A percentile compares a stretch with the other conserved stretches of the same genome.
These are phyloP conservation scores for Syncephalastrum contaminatum DNA, from an alignment of 371 early-diverging fungal genomes.

Conservation along the genomic window DNA sequence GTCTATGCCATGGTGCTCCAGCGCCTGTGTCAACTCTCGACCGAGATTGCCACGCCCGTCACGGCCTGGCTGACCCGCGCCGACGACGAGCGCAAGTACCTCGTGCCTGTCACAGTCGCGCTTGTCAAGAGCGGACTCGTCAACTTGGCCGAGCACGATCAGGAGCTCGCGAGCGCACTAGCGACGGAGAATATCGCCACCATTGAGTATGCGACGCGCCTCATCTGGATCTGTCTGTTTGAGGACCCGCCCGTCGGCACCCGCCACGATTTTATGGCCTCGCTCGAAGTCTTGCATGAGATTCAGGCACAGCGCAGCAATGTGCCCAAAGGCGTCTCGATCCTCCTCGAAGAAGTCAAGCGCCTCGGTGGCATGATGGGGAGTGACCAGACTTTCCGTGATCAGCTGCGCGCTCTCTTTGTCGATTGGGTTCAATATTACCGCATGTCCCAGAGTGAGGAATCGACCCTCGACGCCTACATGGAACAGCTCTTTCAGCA, in stretches of 20 bases:
- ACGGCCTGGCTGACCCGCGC: slow-evolving; percentile 91
- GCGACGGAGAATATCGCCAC: slow-evolving; percentile 28
- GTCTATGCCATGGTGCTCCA: slow-evolving; percentile 81
- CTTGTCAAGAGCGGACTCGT: slow-evolving; percentile 81
- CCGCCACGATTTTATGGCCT: slow-evolving; percentile 73
- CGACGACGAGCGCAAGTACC: slow-evolving; percentile 92
- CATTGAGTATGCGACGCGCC: slow-evolving; percentile 76
- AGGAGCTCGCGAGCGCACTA: slow-evolving; percentile 62
- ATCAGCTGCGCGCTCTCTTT: slow-evolving; percentile 72
- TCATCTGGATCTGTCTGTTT: slow-evolving; percentile 72
- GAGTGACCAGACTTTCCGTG: slow-evolving; percentile 38
- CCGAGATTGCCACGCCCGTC: slow-evolving; percentile 79
- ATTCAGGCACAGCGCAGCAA: slow-evolving; percentile 55
- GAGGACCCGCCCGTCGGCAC: slow-evolving; percentile 58
- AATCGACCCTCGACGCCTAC: slow-evolving; percentile 65
- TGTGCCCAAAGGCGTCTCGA: slow-evolving; percentile 60
- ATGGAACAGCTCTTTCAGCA: slow-evolving; percentile 76
- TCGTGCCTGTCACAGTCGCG: slow-evolving; percentile 81
- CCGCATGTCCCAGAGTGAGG: slow-evolving; percentile 78
- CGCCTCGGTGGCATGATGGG: slow-evolving; percentile 2
- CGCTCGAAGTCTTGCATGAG: slow-evolving; percentile 60
- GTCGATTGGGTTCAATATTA: slow-evolving; percentile 90
- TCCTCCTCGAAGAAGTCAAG: slow-evolving; percentile 41
- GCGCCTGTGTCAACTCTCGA: slow-evolving; percentile 77
- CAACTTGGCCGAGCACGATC: slow-evolving; percentile 78